These are phyloP conservation scores for Trichoderma arundinaceum DNA, from an alignment of 2,329 filamentous ascomycete genomes.

Conservation along the genomic window DNA sequence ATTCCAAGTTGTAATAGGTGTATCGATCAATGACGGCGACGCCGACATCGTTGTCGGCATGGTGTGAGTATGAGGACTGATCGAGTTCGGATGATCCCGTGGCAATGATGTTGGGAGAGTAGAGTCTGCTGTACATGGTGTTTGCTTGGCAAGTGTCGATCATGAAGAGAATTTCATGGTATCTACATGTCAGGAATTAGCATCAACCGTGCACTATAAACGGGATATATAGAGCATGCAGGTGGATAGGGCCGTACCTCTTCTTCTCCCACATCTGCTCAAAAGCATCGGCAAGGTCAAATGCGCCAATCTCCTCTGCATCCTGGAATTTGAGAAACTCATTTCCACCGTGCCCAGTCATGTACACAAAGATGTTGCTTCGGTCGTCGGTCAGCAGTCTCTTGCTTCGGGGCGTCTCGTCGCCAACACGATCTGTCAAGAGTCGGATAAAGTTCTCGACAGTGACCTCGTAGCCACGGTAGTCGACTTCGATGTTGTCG, in stretches of 20 bases:
- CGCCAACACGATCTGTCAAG: slow-evolving; percentile 89
- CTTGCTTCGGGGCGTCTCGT: slow-evolving; percentile 95
- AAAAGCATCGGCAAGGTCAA: slow-evolving; percentile 95
- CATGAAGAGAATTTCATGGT: slow-evolving; percentile 99
- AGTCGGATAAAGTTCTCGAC: slow-evolving; percentile 98
- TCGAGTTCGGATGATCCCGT: slow-evolving; percentile 96
- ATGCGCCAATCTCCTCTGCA: slow-evolving; percentile 94
- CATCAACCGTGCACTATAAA: neutral
- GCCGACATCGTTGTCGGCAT: slow-evolving; percentile 96
- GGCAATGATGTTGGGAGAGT: slow-evolving; percentile 96
- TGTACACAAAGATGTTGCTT: slow-evolving; percentile 97
- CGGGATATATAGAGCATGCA: neutral
- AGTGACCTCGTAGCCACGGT: slow-evolving; percentile 96
- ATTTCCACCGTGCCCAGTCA: slow-evolving; percentile 98
- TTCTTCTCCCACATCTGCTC: slow-evolving; percentile 99
- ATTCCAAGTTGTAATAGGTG: slow-evolving; percentile 98
- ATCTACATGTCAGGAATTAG: slow-evolving; percentile 54
- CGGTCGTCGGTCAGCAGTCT: slow-evolving; percentile 90
- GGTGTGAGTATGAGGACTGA: slow-evolving; percentile 95
- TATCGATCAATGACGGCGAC: slow-evolving; percentile 98
- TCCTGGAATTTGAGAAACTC: slow-evolving; percentile 99
- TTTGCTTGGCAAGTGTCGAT: slow-evolving; percentile 99
- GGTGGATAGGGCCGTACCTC: slow-evolving; percentile 56
- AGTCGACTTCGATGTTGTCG: slow-evolving; percentile 99
- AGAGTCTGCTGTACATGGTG: slow-evolving; percentile 98